Evolutionary conservation across 768 basidiomycete genomes (phyloP).

Genomic region (Rhodocollybia butyracea): DNA sequence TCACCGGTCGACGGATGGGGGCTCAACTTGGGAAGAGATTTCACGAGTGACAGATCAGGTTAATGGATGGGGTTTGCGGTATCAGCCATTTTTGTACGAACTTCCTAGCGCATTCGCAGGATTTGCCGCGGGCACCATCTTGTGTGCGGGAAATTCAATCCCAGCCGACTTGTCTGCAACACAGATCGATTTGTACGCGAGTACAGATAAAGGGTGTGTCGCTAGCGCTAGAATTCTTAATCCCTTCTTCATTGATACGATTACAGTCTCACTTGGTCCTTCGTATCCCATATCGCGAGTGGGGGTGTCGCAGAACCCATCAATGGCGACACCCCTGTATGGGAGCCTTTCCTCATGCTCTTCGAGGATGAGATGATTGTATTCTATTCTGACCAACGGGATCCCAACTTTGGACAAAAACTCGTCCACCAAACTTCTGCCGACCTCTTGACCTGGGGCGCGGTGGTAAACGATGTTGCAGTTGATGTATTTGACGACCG

Average conservation of each 20-base stretch:
- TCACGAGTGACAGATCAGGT: conserved; percentile 15
- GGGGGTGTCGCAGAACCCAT: conserved; percentile 14
- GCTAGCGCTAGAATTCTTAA: background rate
- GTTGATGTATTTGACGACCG: conserved; percentile 13
- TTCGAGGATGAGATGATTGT: conserved; percentile 15
- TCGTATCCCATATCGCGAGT: conserved; percentile 14
- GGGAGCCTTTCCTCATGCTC: conserved; percentile 18
- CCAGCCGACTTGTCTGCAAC: conserved; percentile 14
- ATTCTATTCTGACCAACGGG: conserved; percentile 19
- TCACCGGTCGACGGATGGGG: conserved; percentile 13
- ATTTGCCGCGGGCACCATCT: conserved; percentile 12
- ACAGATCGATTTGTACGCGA: conserved; percentile 19
- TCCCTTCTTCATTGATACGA: background rate
- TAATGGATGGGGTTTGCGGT: conserved; percentile 18
- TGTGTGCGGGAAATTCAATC: conserved; percentile 18
- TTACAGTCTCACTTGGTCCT: background rate
- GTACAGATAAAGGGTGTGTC: conserved; percentile 13
- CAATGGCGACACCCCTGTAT: conserved; percentile 19
- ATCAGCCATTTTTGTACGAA: conserved; percentile 18
- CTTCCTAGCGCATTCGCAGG: background rate
- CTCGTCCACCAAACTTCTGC: conserved; percentile 14
- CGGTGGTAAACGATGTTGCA: conserved; percentile 15
- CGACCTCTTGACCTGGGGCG: conserved; percentile 14
- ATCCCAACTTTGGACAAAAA: conserved; percentile 18
- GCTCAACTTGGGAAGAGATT: conserved; percentile 14